These are phyloP conservation scores for Seminavis robusta DNA, from an alignment of 108 stramenopile genomes.

Conservation along the genomic window DNA sequence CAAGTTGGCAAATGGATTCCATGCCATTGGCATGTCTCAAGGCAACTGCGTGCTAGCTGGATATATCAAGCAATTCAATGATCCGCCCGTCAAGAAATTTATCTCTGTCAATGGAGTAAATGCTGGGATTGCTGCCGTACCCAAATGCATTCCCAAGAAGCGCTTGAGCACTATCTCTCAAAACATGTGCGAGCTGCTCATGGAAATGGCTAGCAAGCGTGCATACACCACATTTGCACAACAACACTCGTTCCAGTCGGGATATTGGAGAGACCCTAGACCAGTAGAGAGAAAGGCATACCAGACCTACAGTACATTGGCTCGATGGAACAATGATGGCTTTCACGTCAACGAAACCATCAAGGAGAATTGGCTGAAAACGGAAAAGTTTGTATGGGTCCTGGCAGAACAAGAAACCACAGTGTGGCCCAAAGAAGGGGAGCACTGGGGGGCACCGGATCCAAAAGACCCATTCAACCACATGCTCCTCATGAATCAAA, in stretches of 20 bases:
- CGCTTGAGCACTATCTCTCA: not conserved
- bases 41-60: conserved; percentile 77
- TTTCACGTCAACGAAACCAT: conserved; percentile 22
- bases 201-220: conserved; percentile 49
- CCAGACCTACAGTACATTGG: conserved; percentile 55
- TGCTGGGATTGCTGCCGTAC: conserved; percentile 70
- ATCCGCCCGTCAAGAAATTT: conserved; percentile 65
- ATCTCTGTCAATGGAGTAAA: conserved; percentile 71
- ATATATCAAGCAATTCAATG: conserved; percentile 69
- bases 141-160: conserved; percentile 51
- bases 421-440: conserved; percentile 77
- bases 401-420: conserved; percentile 60
- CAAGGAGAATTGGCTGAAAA: conserved; percentile 49
- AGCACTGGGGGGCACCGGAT: conserved; percentile 70
- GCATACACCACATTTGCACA: conserved; percentile 68
- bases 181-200: conserved; percentile 51
- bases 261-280: conserved; percentile 68
- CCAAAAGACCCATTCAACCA: conserved; percentile 38
- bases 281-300: conserved; percentile 20
- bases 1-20: conserved; percentile 53
- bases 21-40: conserved; percentile 74
- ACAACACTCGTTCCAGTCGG: conserved; percentile 61
- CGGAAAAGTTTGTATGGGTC: conserved; percentile 60
- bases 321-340: conserved; percentile 70
- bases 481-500: conserved; percentile 53